Evolutionary conservation across 805 yeast species (phyloP).

Genomic region (Candida insectorum): DNA sequence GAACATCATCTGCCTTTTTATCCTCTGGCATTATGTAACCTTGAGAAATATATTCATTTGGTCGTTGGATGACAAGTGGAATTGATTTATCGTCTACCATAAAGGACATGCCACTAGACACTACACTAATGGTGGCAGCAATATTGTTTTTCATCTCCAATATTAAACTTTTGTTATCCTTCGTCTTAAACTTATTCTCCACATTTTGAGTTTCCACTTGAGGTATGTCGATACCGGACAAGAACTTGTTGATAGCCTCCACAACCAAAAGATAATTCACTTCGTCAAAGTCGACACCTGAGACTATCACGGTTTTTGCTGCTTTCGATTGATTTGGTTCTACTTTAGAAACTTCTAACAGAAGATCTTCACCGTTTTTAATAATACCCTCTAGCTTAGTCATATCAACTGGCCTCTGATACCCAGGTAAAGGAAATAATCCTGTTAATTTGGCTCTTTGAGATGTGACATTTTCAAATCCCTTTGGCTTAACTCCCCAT

Average conservation of each 20-base stretch:
- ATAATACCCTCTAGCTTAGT: constrained; percentile 39
- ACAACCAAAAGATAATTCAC: constrained; percentile 37
- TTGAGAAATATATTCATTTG: constrained; percentile 13
- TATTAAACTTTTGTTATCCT: constrained; percentile 37
- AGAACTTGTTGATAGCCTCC: constrained; percentile 43
- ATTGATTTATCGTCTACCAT: constrained; percentile 22
- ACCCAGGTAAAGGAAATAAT: constrained; percentile 72
- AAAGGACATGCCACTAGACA: constrained; percentile 27
- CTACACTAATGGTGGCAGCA: constrained; percentile 53
- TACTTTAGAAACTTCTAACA: constrained; percentile 31
- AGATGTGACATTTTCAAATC: constrained; percentile 70
- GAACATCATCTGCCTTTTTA: constrained; percentile 1
- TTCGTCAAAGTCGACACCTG: constrained; percentile 28
- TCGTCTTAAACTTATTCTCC: constrained; percentile 31
- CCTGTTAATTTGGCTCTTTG: constrained; percentile 79
- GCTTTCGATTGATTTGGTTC: constrained; percentile 37
- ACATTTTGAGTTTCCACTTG: constrained; percentile 31
- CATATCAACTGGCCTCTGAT: constrained; percentile 43
- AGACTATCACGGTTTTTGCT: constrained; percentile 28
- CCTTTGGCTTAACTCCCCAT: constrained; percentile 74
- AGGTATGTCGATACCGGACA: constrained; percentile 40
- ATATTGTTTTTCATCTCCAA: constrained; percentile 50
- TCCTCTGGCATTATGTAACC: constrained; percentile 10
- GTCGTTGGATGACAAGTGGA: constrained; percentile 11
- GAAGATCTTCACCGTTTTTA: constrained; percentile 32